Percentiles rank a stretch among this genome's conserved stretches.
Conservation (phyloP, 768 basidiomycete species). For the Suillus occidentalis region DNA sequence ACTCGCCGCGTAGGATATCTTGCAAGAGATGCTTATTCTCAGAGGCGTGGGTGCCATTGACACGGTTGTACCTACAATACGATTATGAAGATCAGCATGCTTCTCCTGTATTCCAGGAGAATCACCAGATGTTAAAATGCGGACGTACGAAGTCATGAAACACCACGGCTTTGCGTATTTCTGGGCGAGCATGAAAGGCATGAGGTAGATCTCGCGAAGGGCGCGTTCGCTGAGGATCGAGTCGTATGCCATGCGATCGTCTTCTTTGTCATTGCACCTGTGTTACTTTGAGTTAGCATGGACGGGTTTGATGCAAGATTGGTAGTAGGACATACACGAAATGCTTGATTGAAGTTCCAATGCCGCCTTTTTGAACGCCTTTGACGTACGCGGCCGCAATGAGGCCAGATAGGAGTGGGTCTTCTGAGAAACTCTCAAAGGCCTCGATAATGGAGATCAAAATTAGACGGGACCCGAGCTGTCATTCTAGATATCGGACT, state of each 20-base stretch:
- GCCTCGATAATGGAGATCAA: constrained; percentile 37
- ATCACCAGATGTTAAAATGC: neutral
- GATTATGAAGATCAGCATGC: constrained; percentile 2
- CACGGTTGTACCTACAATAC: constrained; percentile 59
- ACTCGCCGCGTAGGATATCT: constrained; percentile 68
- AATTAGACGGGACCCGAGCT: constrained; percentile 9
- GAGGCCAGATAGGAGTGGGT: constrained; percentile 70
- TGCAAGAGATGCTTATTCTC: constrained; percentile 62
- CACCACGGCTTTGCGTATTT: constrained; percentile 54
- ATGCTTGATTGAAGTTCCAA: constrained; percentile 80
- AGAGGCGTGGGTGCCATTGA: constrained; percentile 73
- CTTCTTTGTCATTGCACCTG: constrained; percentile 81
- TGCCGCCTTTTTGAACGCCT: constrained; percentile 74
- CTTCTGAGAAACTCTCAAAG: constrained; percentile 81
- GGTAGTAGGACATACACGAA: constrained; percentile 76
- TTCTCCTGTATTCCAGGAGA: neutral
- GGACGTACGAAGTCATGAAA: constrained; percentile 61
- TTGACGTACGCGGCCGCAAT: constrained; percentile 73
- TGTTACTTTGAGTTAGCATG: neutral
- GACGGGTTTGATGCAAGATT: neutral
- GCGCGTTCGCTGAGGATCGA: constrained; percentile 49
- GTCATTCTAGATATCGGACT: too few relatives aligned
- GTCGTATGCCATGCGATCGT: constrained; percentile 67
- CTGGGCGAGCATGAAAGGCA: constrained; percentile 61
- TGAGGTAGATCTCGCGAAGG: constrained; percentile 58